Evolutionary conservation across 2,329 filamentous ascomycete species (phyloP), one percentile per base, ranked within the genome.

Genomic region (Neonectria punicea): DNA sequence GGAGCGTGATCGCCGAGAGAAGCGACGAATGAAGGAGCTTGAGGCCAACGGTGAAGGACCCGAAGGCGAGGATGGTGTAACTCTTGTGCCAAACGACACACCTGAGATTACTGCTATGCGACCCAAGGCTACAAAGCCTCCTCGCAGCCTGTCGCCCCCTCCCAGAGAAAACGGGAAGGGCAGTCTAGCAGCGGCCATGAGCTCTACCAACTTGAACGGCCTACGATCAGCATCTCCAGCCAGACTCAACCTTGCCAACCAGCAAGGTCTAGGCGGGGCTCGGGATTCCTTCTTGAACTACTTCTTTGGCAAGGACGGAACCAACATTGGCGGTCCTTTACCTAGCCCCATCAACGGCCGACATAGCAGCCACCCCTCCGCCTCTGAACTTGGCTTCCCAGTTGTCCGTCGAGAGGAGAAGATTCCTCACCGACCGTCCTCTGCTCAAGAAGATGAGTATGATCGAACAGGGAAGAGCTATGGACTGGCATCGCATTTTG

Each of bases 201-300:
- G 65, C 55, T 65, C 71, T 9, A 49, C 65, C 18, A 55, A 62
- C 22, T 57, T 74, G 73, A 94, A 93, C 71, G 90, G 91, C 11
- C 79, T 72, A 50, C 73, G 78, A 50, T 71, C 77, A 61, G 71
- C 74, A 32, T 77, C 77, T n/a, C 78, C 77, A 18, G 85, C 88
- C 30, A 85, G 86, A 58, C 86, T 92, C 67, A 88, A 88, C 16
- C 47, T 32, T 39, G 28, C 47, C 44, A 49, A 49, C 68, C 84
- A 84, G 28, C 87, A 89, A 68, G 83, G 83, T 5, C 78, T 86
- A 54, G 90, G 90, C 61, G 87, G 83, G 65, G 89, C 93, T 44
- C 89, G 91, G 67, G 96, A 99, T 80, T 97, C 94, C 1, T 99
- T 99, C 84, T 81, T 99, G 67, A 98, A 95, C 81, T 99, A 99